phyloP scores from a whole-genome alignment of 2,329 filamentous ascomycete genomes.

The Beauveria sp. region DNA sequence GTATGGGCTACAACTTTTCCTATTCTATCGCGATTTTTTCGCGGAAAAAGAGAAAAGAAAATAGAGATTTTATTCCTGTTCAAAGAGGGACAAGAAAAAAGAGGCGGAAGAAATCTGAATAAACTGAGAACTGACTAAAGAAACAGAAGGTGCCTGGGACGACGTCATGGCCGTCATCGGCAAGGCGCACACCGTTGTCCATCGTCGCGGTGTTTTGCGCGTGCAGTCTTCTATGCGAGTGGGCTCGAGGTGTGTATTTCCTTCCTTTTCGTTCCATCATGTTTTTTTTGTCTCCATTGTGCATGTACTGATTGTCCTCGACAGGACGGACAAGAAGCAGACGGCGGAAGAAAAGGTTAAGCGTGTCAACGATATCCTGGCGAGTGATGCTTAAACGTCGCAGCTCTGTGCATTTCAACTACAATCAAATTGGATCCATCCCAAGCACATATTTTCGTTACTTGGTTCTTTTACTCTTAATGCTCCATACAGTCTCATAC shows the following conservation, averaged over 20 bases:
- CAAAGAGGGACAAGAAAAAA: no score
- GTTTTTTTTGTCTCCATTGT: neutral
- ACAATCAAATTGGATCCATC: no score
- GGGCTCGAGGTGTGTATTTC: conserved; percentile 58
- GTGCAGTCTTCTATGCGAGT: conserved; percentile 86
- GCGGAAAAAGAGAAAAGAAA: no score
- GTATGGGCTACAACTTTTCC: conserved; percentile 43
- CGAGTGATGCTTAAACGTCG: conserved; percentile 15
- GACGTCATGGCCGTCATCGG: conserved; percentile 78
- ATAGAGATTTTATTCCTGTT: no score
- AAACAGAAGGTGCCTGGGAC: conserved; percentile 83
- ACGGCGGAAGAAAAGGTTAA: conserved; percentile 73
- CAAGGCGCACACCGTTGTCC: conserved; percentile 74
- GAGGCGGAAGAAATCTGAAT: no score
- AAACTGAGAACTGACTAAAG: neutral
- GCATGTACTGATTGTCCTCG: neutral
- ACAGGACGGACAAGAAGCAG: conserved; percentile 78
- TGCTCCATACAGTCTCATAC: neutral
- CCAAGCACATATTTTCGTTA: neutral
- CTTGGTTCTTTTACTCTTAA: neutral
- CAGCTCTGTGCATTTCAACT: neutral
- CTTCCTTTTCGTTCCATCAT: neutral
- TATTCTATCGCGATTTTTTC: no score
- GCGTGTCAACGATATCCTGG: conserved; percentile 46
- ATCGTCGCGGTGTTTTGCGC: conserved; percentile 66